These are phyloP conservation scores for Fusarium keratoplasticum DNA, from an alignment of 2,329 filamentous ascomycete genomes.

Conservation along the genomic window DNA sequence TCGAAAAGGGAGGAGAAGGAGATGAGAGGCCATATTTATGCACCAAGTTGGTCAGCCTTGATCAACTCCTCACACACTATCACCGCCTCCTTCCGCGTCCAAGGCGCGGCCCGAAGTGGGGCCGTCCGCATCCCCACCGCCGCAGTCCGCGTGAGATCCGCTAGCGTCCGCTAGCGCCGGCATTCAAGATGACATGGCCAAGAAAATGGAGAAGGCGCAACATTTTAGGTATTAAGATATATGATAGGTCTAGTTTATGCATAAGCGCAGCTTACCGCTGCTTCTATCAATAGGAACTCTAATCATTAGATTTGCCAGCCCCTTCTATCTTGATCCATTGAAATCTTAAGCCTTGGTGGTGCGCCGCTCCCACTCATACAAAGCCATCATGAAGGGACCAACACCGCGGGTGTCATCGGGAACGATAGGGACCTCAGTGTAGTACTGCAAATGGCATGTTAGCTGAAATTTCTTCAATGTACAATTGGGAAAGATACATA, in stretches of 20 bases:
- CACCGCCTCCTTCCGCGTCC: not conserved
- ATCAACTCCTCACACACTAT: not conserved
- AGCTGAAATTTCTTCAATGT: no score
- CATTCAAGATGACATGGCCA: not conserved
- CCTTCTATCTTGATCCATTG: not conserved
- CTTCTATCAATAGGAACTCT: not conserved
- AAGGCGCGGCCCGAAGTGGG: not conserved
- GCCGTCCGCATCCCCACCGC: not conserved
- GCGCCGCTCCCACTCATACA: constrained; percentile 44
- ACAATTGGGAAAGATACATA: constrained; percentile 38
- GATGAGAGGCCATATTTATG: not conserved
- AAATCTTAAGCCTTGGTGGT: constrained; percentile 1
- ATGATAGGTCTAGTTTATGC: not conserved
- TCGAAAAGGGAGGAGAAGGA: not conserved
- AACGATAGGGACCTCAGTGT: constrained; percentile 41
- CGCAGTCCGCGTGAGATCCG: not conserved
- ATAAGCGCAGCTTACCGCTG: not conserved
- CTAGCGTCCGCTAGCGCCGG: not conserved
- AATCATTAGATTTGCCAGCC: not conserved
- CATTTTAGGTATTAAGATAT: not conserved
- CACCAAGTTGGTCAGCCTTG: not conserved
- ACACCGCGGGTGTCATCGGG: constrained; percentile 46
- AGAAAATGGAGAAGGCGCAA: not conserved
- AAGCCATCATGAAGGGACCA: constrained; percentile 46
- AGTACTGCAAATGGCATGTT: constrained; percentile 34